Percentiles rank a stretch among this genome's conserved stretches.
Conservation (phyloP, 1,139 yeast species). For the Geotrichum histeridarum region DNA sequence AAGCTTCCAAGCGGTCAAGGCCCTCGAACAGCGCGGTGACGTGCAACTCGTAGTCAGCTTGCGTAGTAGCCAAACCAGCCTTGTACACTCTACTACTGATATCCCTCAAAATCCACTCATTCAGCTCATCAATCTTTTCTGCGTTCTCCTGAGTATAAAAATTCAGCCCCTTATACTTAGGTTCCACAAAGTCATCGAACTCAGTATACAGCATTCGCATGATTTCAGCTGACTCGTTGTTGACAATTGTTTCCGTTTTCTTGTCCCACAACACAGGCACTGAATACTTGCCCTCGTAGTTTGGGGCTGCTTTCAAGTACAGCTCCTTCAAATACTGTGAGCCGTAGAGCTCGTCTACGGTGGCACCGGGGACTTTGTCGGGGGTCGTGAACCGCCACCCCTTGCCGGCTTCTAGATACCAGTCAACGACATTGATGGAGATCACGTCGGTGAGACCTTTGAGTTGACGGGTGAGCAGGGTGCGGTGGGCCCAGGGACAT, state of each 20-base stretch:
- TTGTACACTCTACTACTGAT: constrained; percentile 95
- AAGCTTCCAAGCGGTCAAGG: constrained; percentile 68
- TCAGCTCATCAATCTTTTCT: constrained; percentile 64
- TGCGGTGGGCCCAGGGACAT: constrained; percentile 96
- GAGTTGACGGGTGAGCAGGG: constrained; percentile 66
- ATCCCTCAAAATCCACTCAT: constrained; percentile 77
- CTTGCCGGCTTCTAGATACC: constrained; percentile 63
- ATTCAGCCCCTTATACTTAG: constrained; percentile 49
- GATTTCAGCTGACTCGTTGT: constrained; percentile 85
- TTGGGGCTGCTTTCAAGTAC: constrained; percentile 69
- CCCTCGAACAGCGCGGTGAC: constrained; percentile 61
- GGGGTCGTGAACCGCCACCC: constrained; percentile 78
- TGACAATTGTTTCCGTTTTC: constrained; percentile 74
- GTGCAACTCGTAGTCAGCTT: constrained; percentile 74
- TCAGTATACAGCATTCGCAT: constrained; percentile 75
- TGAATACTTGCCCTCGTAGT: constrained; percentile 75
- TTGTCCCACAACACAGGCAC: constrained; percentile 94
- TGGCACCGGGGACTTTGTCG: constrained; percentile 51
- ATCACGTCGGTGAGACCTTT: constrained; percentile 64
- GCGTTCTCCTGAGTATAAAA: constrained; percentile 57
- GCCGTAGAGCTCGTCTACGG: constrained; percentile 64
- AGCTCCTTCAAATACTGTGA: constrained; percentile 59
- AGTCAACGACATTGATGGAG: constrained; percentile 70
- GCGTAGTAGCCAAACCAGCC: constrained; percentile 81
- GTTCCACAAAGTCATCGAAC: constrained; percentile 51